A percentile compares a stretch with the other conserved stretches of the same genome.
These are phyloP conservation scores for Neurospora sp. DNA, from an alignment of 2,329 filamentous ascomycete species.

Conservation along the genomic window DNA sequence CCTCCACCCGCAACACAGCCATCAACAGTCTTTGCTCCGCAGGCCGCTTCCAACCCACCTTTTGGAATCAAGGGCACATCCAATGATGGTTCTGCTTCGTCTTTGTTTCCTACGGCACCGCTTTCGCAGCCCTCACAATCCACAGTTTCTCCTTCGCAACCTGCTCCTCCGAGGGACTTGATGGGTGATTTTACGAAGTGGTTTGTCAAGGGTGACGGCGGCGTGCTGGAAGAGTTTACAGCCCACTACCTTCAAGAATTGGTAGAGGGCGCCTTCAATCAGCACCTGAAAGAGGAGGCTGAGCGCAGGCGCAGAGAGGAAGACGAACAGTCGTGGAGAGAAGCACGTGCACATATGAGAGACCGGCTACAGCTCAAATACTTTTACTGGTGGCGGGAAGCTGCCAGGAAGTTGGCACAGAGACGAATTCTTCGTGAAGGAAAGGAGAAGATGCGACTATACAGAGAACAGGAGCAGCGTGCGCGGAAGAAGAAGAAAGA, in stretches of 20 bases:
- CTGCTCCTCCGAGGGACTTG: conserved; percentile 25
- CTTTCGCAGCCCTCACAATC: background rate
- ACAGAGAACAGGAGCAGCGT: conserved; percentile 27
- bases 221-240: conserved; percentile 42
- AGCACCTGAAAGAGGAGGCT: conserved; percentile 30
- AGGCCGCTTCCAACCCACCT: background rate
- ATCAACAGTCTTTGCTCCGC: background rate
- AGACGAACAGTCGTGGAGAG: conserved; percentile 35
- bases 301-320: conserved; percentile 36
- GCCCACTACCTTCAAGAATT: conserved; percentile 35
- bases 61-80: background rate
- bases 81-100: background rate
- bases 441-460: conserved; percentile 39
- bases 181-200: conserved; percentile 43
- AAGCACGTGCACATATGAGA: conserved; percentile 37
- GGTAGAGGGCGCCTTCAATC: conserved; percentile 31
- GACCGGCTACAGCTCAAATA: conserved; percentile 44
- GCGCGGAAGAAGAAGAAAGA: conserved; percentile 9
- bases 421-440: conserved; percentile 41
- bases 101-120: background rate
- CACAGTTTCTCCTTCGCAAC: conserved; percentile 7
- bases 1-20: background rate
- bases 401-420: conserved; percentile 37
- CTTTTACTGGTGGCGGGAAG: conserved; percentile 47
- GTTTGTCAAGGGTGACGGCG: conserved; percentile 44